Conservation (phyloP, 495 filamentous ascomycete genomes). For the Neurospora discreta region DNA sequence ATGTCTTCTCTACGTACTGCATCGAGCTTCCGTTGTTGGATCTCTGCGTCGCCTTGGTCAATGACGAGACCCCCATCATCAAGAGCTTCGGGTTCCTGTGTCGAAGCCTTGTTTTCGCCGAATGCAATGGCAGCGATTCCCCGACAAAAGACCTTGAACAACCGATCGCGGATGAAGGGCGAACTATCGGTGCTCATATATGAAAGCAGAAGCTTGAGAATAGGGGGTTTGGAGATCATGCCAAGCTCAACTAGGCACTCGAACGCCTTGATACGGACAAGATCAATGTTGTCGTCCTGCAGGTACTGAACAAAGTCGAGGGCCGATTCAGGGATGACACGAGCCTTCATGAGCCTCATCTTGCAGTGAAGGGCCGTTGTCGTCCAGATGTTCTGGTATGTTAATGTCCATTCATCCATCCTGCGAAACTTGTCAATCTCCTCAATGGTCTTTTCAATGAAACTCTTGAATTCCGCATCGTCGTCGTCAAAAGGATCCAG, state of each 20-base stretch:
- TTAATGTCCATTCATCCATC: slow-evolving; percentile 88
- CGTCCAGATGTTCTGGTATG: slow-evolving; percentile 86
- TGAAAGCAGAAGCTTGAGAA: slow-evolving; percentile 60
- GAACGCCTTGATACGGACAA: slow-evolving; percentile 75
- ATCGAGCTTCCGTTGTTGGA: slow-evolving; percentile 55
- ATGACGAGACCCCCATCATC: slow-evolving; percentile 62
- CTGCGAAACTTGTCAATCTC: slow-evolving; percentile 85
- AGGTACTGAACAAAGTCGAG: slow-evolving; percentile 74
- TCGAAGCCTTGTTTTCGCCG: slow-evolving; percentile 41
- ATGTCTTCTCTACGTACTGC: slow-evolving; percentile 67
- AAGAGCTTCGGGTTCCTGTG: slow-evolving; percentile 12
- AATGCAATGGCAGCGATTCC: slow-evolving; percentile 74
- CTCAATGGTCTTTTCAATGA: slow-evolving; percentile 59
- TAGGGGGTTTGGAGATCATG: slow-evolving; percentile 45
- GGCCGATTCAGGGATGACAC: slow-evolving; percentile 48
- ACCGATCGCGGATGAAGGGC: slow-evolving; percentile 59
- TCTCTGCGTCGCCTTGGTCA: slow-evolving; percentile 52
- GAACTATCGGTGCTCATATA: slow-evolving; percentile 68
- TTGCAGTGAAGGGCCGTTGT: slow-evolving; percentile 71
- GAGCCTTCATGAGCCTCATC: slow-evolving; percentile 58
- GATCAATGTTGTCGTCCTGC: slow-evolving; percentile 62
- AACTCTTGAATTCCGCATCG: slow-evolving; percentile 31
- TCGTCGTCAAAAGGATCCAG: slow-evolving; percentile 27
- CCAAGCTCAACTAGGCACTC: slow-evolving; percentile 71
- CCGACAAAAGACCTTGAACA: slow-evolving; percentile 56